Evolutionary conservation across 495 filamentous ascomycete genomes (phyloP).

Genomic region (Xylaria nigripes): DNA sequence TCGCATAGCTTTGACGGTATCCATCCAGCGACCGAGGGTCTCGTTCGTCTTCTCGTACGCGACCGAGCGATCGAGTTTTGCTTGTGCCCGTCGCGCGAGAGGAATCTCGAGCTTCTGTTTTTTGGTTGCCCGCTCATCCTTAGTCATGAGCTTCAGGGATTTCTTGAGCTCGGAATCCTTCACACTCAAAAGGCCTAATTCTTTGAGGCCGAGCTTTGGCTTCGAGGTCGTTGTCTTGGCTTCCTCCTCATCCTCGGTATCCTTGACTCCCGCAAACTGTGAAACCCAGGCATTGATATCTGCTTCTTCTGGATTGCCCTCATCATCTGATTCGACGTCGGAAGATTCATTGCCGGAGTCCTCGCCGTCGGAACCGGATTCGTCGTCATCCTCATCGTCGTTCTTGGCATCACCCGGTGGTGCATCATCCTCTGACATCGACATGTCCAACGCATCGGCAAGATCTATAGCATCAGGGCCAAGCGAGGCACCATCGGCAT

Average conservation of each 20-base stretch:
- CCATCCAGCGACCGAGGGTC: constrained; percentile 80
- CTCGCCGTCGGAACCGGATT: constrained; percentile 34
- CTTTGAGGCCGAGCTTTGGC: constrained; percentile 69
- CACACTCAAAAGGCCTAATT: constrained; percentile 61
- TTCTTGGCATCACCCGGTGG: constrained; percentile 29
- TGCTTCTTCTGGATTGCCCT: constrained; percentile 51
- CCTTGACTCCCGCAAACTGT: constrained; percentile 44
- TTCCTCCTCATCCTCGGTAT: constrained; percentile 26
- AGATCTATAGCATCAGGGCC: constrained; percentile 85
- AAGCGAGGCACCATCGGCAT: constrained; percentile 45
- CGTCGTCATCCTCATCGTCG: constrained; percentile 42
- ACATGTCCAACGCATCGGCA: constrained; percentile 71
- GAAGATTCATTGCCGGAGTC: constrained; percentile 38
- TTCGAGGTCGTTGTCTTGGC: constrained; percentile 35
- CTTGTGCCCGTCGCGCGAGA: constrained; percentile 81
- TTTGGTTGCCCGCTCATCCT: constrained; percentile 42
- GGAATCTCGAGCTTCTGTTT: constrained; percentile 74
- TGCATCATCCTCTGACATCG: constrained; percentile 38
- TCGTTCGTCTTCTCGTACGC: constrained; percentile 90
- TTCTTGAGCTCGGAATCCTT: constrained; percentile 70
- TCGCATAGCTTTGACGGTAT: constrained; percentile 89
- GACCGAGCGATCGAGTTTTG: constrained; percentile 71
- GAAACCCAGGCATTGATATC: constrained; percentile 57
- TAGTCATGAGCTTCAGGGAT: constrained; percentile 61
- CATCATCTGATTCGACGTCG: constrained; percentile 37